Percentiles rank a stretch among this genome's conserved stretches.
Evolutionary conservation across 768 basidiomycete species (phyloP).

Genomic region (Phaeotremella fagi): DNA sequence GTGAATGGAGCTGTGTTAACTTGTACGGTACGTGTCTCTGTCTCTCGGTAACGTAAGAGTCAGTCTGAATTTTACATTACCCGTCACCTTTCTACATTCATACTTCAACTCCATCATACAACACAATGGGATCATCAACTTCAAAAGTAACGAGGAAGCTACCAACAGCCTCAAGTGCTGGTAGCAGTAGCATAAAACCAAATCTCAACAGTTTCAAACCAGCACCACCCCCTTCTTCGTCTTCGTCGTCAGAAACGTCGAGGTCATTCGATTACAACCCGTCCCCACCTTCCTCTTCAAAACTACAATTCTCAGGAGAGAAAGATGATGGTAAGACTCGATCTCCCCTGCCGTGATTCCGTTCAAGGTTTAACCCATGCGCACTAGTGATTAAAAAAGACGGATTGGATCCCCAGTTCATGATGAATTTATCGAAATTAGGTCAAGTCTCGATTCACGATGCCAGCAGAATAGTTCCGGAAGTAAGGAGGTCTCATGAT

Average conservation of each 20-base stretch:
- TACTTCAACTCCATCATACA: neutral
- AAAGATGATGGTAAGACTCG: constrained; percentile 41
- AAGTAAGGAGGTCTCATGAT: constrained; percentile 8
- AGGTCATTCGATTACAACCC: neutral
- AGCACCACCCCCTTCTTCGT: constrained; percentile 25
- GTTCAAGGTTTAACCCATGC: neutral
- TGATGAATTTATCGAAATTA: constrained; percentile 38
- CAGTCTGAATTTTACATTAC: neutral
- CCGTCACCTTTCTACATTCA: neutral
- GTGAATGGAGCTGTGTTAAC: no score
- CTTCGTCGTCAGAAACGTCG: no score
- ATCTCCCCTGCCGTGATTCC: no score
- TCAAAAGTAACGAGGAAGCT: constrained; percentile 41
- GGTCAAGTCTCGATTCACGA: constrained; percentile 44
- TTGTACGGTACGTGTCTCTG: no score
- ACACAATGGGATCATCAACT: constrained; percentile 38
- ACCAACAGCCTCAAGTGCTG: constrained; percentile 26
- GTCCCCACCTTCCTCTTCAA: neutral
- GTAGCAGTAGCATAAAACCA: constrained; percentile 4
- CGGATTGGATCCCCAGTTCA: constrained; percentile 45
- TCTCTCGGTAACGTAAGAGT: no score
- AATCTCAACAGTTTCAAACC: constrained; percentile 24
- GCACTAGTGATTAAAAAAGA: constrained; percentile 33
- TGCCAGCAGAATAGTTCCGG: constrained; percentile 31
- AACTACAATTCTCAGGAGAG: constrained; percentile 34